These are phyloP conservation scores for Saturnispora zaruensis DNA, from an alignment of 805 yeast genomes.

Conservation along the genomic window DNA sequence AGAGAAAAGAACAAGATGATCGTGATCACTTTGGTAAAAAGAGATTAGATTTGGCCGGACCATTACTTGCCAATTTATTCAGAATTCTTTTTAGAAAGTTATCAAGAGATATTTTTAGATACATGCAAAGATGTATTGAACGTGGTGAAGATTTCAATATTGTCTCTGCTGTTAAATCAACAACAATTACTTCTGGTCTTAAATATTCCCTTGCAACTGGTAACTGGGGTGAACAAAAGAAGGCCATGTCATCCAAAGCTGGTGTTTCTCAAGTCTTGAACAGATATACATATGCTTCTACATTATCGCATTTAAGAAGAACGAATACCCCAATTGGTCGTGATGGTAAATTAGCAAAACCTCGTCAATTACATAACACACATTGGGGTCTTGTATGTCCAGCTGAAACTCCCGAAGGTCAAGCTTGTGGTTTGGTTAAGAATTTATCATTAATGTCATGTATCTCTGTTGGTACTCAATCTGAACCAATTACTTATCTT, in stretches of 20 bases:
- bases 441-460: slow-evolving; percentile 94
- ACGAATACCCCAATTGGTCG: slow-evolving; percentile 99
- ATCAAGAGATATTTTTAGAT: slow-evolving; percentile 93
- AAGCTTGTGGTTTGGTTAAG: slow-evolving; percentile 98
- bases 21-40: slow-evolving; percentile 99
- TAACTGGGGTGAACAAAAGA: slow-evolving; percentile 99
- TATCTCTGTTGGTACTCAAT: slow-evolving; percentile 96
- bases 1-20: slow-evolving; percentile 96
- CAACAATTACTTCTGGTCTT: slow-evolving; percentile 94
- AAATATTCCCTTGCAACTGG: slow-evolving; percentile 98
- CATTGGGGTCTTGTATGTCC: slow-evolving; percentile 99
- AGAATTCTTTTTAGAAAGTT: slow-evolving; percentile 88
- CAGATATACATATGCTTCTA: slow-evolving; percentile 97
- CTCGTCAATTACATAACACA: slow-evolving; percentile 97
- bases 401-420: slow-evolving; percentile 99
- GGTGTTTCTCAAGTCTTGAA: slow-evolving; percentile 99
- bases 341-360: slow-evolving; percentile 98
- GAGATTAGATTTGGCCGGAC: slow-evolving; percentile 97
- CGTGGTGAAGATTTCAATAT: slow-evolving; percentile 94
- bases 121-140: slow-evolving; percentile 98
- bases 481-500: slow-evolving; percentile 86
- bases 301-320: slow-evolving; percentile 96
- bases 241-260: slow-evolving; percentile 97
- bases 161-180: slow-evolving; percentile 93
- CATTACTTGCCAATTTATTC: slow-evolving; percentile 90